phyloP scores from a whole-genome alignment of 345 rosid genomes.

The Brassica carinata region DNA sequence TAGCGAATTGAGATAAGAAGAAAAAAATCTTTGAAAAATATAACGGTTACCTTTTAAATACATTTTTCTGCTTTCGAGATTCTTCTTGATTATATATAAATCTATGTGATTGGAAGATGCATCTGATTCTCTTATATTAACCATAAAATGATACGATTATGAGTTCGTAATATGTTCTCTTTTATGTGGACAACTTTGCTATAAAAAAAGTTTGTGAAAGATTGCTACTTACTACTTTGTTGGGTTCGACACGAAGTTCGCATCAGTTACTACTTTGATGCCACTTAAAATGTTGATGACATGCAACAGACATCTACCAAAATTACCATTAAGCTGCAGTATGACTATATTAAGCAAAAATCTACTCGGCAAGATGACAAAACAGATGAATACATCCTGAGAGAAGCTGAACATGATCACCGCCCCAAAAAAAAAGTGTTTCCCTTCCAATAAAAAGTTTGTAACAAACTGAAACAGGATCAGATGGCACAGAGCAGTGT shows the following conservation, averaged over 20 bases:
- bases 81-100: no score
- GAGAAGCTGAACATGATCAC: conserved; percentile 24
- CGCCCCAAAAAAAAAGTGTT: conserved; percentile 1
- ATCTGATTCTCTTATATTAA: background rate
- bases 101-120: background rate
- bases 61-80: no score
- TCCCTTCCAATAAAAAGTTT: conserved; percentile 25
- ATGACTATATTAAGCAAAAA: conserved; percentile 2
- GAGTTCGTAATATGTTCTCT: background rate
- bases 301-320: background rate
- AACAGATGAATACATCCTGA: conserved; percentile 22
- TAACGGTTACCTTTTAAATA: no score
- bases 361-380: conserved; percentile 17
- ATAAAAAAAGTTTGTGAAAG: background rate
- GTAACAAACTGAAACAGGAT: conserved; percentile 19
- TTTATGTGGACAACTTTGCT: no score
- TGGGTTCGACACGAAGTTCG: background rate
- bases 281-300: background rate
- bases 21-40: no score
- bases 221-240: background rate
- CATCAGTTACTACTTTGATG: background rate
- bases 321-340: background rate
- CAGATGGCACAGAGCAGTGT: conserved; percentile 24
- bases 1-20: no score
- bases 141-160: background rate